Base-by-base conservation (phyloP, 2,329 filamentous ascomycete species). In the Penicillium corylophilum region DNA sequence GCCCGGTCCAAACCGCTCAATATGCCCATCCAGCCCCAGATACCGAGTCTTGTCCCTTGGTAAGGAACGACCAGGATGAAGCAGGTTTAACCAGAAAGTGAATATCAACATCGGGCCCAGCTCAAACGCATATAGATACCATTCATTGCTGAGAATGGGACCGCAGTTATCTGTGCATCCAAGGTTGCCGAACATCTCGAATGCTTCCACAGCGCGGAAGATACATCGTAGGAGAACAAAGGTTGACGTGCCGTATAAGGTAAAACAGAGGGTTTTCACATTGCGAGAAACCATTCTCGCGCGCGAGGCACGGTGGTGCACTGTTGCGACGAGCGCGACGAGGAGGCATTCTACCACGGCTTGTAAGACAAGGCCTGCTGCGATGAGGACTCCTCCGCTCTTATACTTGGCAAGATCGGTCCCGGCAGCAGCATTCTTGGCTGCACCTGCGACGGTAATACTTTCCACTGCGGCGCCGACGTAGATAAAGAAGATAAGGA, bases 41-140 rank as follows among this genome's bases (percentile, higher is more conserved):
- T 69, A 71, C 3, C 55, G 57, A 1, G 45, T 60, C 23, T 63
- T 62, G 20, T 67, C 44, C 12, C 50, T 49, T 5, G 70, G 68
- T 23, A 74, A 51, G 41, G 60, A 61, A 28, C 61, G 59, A n/a
- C 69, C 70, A 5, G 69, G 70, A 50, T 72, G 71, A 24, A 72
- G 53, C n/a, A 70, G 13, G 22, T 70, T 71, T 8, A 73, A 54
- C 67, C 67, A 72, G 22, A 60, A 65, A 1, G 66, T 69, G 23
- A 66, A 72, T 1, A 73, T 44, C 13, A 70, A 54, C 63, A 73
- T 71, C 0, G 66, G 67, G 0, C 67, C 68, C 1, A 65, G 65
- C 47, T 74, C 71, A 46, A 73, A 71, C 12, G 56, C 64, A 50
- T 67, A 73, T 7, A 73, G 51, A 26, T 66, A 73, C 70, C 70